These are phyloP conservation scores for Ascochyta lentis DNA, from an alignment of 2,329 filamentous ascomycete species.

Conservation along the genomic window DNA sequence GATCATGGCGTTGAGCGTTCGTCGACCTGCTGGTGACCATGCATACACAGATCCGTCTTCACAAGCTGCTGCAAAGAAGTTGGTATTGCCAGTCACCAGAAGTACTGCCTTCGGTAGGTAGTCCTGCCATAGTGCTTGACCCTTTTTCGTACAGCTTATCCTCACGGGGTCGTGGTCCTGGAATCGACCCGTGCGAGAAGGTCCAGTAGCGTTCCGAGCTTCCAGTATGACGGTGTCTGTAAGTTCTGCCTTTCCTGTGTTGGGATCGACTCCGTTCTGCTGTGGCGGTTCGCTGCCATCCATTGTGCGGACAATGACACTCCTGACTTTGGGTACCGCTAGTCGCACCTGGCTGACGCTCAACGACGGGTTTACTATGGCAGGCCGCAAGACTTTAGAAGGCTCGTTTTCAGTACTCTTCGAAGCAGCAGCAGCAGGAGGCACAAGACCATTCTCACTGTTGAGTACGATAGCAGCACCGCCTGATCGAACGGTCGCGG, in stretches of 20 bases:
- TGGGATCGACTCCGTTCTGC: conserved; percentile 52
- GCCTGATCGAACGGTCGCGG: conserved; percentile 67
- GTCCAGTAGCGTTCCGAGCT: conserved; percentile 77
- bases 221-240: conserved; percentile 79
- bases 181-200: conserved; percentile 64
- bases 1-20: conserved; percentile 82
- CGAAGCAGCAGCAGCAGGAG: conserved; percentile 65
- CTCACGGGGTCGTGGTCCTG: conserved; percentile 81
- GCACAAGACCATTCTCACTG: conserved; percentile 77
- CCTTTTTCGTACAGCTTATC: conserved; percentile 80
- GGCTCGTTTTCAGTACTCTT: conserved; percentile 50
- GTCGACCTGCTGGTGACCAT: conserved; percentile 90
- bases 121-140: conserved; percentile 88
- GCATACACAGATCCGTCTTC: conserved; percentile 90
- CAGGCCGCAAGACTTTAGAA: conserved; percentile 86
- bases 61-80: conserved; percentile 91
- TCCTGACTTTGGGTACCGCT: conserved; percentile 85
- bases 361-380: conserved; percentile 82
- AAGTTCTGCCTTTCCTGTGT: conserved; percentile 55
- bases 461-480: conserved; percentile 78
- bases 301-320: conserved; percentile 80
- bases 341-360: conserved; percentile 83
- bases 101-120: conserved; percentile 86
- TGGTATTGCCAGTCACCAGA: conserved; percentile 86
- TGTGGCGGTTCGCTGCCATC: conserved; percentile 66